Evolutionary conservation across 352 stramenopile genomes (phyloP).

Genomic region (Phytophthora nicotianae): DNA sequence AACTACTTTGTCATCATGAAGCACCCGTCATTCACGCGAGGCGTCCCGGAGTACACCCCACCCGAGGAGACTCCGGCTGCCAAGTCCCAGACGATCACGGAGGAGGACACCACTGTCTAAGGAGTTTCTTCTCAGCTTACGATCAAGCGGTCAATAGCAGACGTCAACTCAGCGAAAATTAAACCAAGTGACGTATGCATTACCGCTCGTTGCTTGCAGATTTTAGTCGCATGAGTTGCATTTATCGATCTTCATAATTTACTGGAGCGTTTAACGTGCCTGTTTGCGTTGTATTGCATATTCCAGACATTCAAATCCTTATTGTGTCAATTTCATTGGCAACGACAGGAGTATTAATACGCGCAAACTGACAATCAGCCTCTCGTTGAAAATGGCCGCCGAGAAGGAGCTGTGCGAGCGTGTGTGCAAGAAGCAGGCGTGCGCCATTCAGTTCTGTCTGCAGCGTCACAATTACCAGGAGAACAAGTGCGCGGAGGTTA

Average conservation of each 20-base stretch:
- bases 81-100: conserved; percentile 21
- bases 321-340: conserved; percentile 9
- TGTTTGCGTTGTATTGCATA: neutral
- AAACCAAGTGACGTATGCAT: neutral
- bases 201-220: conserved; percentile 2
- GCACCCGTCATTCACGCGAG: conserved; percentile 86
- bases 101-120: conserved; percentile 48
- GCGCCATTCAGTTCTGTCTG: conserved; percentile 84
- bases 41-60: conserved; percentile 82
- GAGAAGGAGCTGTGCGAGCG: conserved; percentile 58
- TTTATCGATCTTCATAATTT: conserved; percentile 40
- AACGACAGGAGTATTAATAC: too few species aligned
- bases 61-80: conserved; percentile 54
- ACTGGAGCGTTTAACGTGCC: conserved; percentile 28
- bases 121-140: conserved; percentile 16
- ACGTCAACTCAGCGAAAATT: conserved; percentile 1
- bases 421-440: conserved; percentile 75
- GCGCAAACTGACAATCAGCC: too few species aligned
- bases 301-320: too few species aligned
- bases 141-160: conserved; percentile 12
- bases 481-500: conserved; percentile 58
- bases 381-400: conserved; percentile 12
- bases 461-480: conserved; percentile 79
- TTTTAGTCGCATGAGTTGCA: conserved; percentile 20
- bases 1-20: conserved; percentile 92